phyloP scores from a whole-genome alignment of 2,329 filamentous ascomycete species.

The Metarhizium humberi region DNA sequence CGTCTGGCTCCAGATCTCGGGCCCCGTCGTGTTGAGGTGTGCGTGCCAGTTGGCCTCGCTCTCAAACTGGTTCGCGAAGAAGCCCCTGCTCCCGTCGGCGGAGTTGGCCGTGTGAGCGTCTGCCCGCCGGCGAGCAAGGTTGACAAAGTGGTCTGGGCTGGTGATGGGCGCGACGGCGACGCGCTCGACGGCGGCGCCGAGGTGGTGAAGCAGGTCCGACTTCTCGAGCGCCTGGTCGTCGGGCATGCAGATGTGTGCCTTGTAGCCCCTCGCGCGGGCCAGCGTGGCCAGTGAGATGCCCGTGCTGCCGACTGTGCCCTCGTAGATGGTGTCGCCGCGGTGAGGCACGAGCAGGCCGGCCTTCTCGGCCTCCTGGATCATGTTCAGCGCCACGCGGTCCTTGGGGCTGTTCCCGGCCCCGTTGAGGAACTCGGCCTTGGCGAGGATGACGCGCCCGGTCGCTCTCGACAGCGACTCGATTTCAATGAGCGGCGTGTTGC shows the following conservation, averaged over 20 bases:
- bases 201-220: conserved; percentile 74
- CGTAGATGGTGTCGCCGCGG: conserved; percentile 89
- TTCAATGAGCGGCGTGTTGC: conserved; percentile 80
- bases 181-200: conserved; percentile 87
- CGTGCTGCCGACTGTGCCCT: conserved; percentile 93
- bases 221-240: conserved; percentile 86
- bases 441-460: conserved; percentile 82
- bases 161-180: conserved; percentile 88
- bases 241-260: conserved; percentile 95
- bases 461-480: conserved; percentile 79
- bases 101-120: conserved; percentile 56
- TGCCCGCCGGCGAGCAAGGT: conserved; percentile 72
- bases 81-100: conserved; percentile 59
- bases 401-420: conserved; percentile 91
- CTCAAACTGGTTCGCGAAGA: conserved; percentile 97
- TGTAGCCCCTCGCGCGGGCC: conserved; percentile 79
- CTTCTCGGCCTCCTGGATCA: conserved; percentile 76
- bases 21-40: conserved; percentile 74
- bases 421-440: conserved; percentile 94
- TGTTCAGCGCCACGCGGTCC: conserved; percentile 84
- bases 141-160: conserved; percentile 90
- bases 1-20: conserved; percentile 79
- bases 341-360: conserved; percentile 66
- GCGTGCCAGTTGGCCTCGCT: conserved; percentile 80
- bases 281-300: conserved; percentile 90